Percentiles rank a stretch among this genome's conserved stretches.
Evolutionary conservation across 345 rosid species (phyloP).

Genomic region (Camelina laxa): DNA sequence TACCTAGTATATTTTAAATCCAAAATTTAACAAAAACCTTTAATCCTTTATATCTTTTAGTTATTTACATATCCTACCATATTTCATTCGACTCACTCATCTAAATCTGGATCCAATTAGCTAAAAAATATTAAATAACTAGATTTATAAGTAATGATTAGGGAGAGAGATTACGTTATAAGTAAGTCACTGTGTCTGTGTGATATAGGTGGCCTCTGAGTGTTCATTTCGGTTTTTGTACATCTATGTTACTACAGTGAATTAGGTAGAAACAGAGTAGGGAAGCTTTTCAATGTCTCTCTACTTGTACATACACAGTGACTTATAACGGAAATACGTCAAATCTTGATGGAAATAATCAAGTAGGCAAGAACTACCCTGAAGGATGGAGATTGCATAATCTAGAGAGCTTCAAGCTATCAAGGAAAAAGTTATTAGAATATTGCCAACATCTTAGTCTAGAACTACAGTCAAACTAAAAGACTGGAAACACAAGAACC

Average conservation of each 20-base stretch:
- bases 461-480: constrained; percentile 29
- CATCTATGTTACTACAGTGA: background rate
- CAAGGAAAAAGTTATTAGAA: constrained; percentile 10
- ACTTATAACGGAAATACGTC: background rate
- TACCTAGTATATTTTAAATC: too few relatives aligned
- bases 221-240: constrained; percentile 6
- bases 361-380: constrained; percentile 11
- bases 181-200: background rate
- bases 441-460: constrained; percentile 12
- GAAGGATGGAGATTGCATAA: background rate
- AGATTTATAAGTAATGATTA: too few relatives aligned
- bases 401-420: constrained; percentile 25
- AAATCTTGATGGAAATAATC: constrained; percentile 4
- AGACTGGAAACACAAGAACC: constrained; percentile 27
- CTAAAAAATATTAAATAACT: too few relatives aligned
- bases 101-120: too few relatives aligned
- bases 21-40: too few relatives aligned
- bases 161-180: background rate
- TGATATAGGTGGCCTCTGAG: background rate
- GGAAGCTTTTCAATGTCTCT: background rate
- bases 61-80: too few relatives aligned
- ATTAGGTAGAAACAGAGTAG: background rate
- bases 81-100: too few relatives aligned
- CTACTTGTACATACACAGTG: background rate
- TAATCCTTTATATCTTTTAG: too few relatives aligned